Base-by-base conservation (phyloP, 257 asterid species). In the Solanum infundibuliforme region DNA sequence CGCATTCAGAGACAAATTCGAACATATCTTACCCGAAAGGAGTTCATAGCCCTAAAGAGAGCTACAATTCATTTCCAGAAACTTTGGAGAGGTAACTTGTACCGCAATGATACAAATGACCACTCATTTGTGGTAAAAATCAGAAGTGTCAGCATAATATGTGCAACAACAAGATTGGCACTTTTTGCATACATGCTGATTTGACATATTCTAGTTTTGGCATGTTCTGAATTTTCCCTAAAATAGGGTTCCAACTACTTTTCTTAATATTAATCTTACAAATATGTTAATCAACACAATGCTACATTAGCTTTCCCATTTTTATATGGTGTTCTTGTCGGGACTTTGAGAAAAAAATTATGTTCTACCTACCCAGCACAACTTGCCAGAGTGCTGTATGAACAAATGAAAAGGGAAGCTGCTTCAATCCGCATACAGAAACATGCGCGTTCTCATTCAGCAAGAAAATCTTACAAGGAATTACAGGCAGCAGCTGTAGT, bases 341-440 rank as follows among this genome's bases (percentile, higher is more conserved):
- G 31, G 43, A 82, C 68, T 82, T 82, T 82, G 86, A 82, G 85
- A 48, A 82, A 81, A 29, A 1, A 2, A 18, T 13, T 46, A 20
- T 60, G 5, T 89, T 87, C 58, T 88, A 46, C 62, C 79, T 71
- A 90, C 88, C 87, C 95, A 96, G 99, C 94, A 87, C 93, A 89
- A 89, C 91, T 94, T 87, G 98, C 98, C 38, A 94, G 96, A 69
- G 90, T 88, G 90, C 92, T 93, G 36, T 96, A 93, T 73, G 98
- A 95, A 84, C 83, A 87, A 85, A 93, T 95, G 95, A 95, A 95
- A 91, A 92, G 94, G 90, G 98, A 95, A 87, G 98, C 97, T 68
- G 98, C 98, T 87, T 95, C 99, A 83, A 92, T 94, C 86, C 92
- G 95, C 76, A 93, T 96, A 90, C 99, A 96, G 91, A 95, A 93